Evolutionary conservation across 495 filamentous ascomycete genomes (phyloP), one percentile per base, ranked within the genome.

Genomic region (Talaromyces proteolyticus): DNA sequence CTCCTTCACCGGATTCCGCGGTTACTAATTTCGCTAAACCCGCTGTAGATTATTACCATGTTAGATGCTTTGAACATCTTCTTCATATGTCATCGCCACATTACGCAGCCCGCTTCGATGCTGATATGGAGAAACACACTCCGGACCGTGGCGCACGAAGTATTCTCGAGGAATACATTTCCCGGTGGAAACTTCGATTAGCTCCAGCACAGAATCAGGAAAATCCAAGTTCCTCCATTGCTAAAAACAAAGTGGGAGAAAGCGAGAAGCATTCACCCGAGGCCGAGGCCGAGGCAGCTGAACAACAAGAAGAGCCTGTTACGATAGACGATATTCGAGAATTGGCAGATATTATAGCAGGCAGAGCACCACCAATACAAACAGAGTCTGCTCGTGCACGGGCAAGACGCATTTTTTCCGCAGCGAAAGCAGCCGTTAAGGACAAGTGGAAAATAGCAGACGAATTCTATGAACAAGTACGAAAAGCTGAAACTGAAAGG

Each of bases 111-210:
- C 46, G 46, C 46, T 49, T 49, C 20, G 34, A 49, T 40, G 34
- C 21, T 24, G 34, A 49, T 38, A 49, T 39, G 16, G 17, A 37
- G 45, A 38, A 37, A 38, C 18, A 48, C 18, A 40, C 25, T 40
- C 29, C 29, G 22, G 45, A 48, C 34, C 29, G 18, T 39, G 29
- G 29, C 29, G 29, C 19, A 48, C 19, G 12, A 40, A 26, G 43
- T 45, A 45, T 45, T 45, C 45, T 48, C 29, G 25, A 47, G 24
- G 16, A 47, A 47, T 47, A 47, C 34, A 49, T 49, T 41, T 39
- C 18, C 12, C 38, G 46, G 20, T 49, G 34, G 34, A 49, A 19
- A 23, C 21, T 40, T 49, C 34, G 45, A 19, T 37, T 48, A 22
- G 26, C 12, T 37, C 29, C 6, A 48, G 34, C 29, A 48, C 29